Evolutionary conservation across 1,284 basidiomycete genomes (phyloP), one percentile per base, ranked within the genome.

Genomic region (Tranzscheliella williamsii): DNA sequence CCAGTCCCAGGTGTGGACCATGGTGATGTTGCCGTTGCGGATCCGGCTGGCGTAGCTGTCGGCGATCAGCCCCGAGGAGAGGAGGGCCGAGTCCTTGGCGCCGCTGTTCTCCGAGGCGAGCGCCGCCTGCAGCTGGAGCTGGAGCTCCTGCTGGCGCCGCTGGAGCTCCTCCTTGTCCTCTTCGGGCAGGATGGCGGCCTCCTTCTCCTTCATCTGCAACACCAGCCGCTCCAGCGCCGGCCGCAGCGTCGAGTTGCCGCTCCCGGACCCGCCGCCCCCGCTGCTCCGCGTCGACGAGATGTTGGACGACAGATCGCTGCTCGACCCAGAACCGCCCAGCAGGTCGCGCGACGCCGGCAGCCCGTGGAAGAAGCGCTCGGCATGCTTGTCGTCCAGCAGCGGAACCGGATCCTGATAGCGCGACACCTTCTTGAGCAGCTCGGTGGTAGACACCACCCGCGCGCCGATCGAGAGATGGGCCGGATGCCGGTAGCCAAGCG

Each of bases 351-450:
- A 64, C 9, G 67, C 73, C 4, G 69, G 63, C 23, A 61, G 41
- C 33, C 72, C 73, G 42, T 75, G 72, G 55, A 70, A 75, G 45
- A 75, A 73, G 5, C 70, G 72, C 42, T 75, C 73, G 3, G 71
- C 70, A 31, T 63, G 65, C 40, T 64, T 63, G 45, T 73, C 72
- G 61, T 75, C 73, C 33, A 72, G 31, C 34, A 75, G 47, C 2
- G 73, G 67, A 5, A 64, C 40, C 9, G 73, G 73, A 29, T 75
- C 73, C 21, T 51, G 44, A 23, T 40, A 56, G 2, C 73, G 58
- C n/a, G 67, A 63, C 7, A 72, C 53, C 11, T 64, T 60, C 20
- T 64, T 63, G 33, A 64, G 65, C 16, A 72, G 49, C 12, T 63
- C 60, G 4, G 58, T 53, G 9, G 51, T 52, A 15, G 60, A 52